A percentile compares a stretch with the other conserved stretches of the same genome.
phyloP scores from a whole-genome alignment of 352 stramenopile genomes.

The Chrysophaeum taylorii region DNA sequence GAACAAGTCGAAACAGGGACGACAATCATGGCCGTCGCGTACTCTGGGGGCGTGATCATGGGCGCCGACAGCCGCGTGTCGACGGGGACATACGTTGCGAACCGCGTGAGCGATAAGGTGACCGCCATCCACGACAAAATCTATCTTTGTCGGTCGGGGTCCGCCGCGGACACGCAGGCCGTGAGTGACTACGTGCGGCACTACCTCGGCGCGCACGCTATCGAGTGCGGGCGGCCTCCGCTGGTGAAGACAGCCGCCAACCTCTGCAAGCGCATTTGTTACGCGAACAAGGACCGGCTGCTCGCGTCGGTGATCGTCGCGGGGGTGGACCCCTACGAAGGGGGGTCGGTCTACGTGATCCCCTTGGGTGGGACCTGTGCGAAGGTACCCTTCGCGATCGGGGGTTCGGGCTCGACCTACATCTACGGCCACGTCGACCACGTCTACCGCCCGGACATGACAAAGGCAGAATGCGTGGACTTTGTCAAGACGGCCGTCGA shows the following conservation, averaged over 20 bases:
- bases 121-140: conserved; percentile 87
- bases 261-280: conserved; percentile 88
- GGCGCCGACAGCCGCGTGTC: conserved; percentile 77
- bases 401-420: conserved; percentile 90
- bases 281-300: conserved; percentile 95
- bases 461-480: conserved; percentile 79
- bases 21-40: conserved; percentile 94
- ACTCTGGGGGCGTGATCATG: conserved; percentile 88
- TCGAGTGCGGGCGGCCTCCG: conserved; percentile 73
- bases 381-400: conserved; percentile 90
- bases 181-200: conserved; percentile 68
- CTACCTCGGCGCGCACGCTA: conserved; percentile 57
- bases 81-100: conserved; percentile 86
- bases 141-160: conserved; percentile 92
- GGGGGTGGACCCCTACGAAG: conserved; percentile 86
- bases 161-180: conserved; percentile 89
- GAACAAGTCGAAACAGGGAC: conserved; percentile 89
- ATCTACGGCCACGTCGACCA: conserved; percentile 93
- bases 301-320: conserved; percentile 89
- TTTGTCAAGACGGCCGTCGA: conserved; percentile 88
- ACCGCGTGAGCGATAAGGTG: conserved; percentile 95
- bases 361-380: conserved; percentile 88
- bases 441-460: conserved; percentile 85
- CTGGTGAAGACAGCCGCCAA: conserved; percentile 94
- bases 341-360: conserved; percentile 72